These are phyloP conservation scores for Chaetomiaceae sp. DNA, from an alignment of 2,329 filamentous ascomycete species.

Conservation along the genomic window DNA sequence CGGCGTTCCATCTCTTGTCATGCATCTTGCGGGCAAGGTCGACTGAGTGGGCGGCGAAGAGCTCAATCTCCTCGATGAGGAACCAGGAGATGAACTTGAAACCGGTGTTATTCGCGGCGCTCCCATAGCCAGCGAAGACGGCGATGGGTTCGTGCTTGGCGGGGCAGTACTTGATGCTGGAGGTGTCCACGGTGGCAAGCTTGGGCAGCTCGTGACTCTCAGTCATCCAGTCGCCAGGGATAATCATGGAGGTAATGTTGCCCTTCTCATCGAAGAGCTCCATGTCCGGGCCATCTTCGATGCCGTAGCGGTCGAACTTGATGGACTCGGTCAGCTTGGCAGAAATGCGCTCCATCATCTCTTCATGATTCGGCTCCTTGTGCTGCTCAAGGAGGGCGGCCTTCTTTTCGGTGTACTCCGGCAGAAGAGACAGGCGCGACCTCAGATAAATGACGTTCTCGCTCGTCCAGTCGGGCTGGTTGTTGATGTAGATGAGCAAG, in stretches of 20 bases:
- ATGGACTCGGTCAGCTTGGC: neutral
- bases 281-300: slow-evolving; percentile 15
- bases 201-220: neutral
- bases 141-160: neutral
- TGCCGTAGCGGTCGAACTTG: slow-evolving; percentile 5
- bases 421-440: slow-evolving; percentile 3
- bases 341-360: neutral
- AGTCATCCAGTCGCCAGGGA: slow-evolving; percentile 9
- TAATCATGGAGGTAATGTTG: neutral
- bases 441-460: slow-evolving; percentile 5
- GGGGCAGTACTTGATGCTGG: slow-evolving; percentile 11
- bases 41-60: slow-evolving; percentile 11
- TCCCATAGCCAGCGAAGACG: neutral
- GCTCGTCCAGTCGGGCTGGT: neutral
- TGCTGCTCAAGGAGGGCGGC: neutral
- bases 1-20: neutral
- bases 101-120: neutral
- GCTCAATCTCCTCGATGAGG: slow-evolving; percentile 8
- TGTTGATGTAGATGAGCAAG: neutral
- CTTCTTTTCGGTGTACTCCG: slow-evolving; percentile 9
- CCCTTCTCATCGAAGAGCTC: slow-evolving; percentile 1
- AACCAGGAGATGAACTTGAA: slow-evolving; percentile 11
- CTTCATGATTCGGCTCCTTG: neutral
- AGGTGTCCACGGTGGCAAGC: slow-evolving; percentile 1
- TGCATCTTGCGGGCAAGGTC: neutral